Evolutionary conservation across 2,329 filamentous ascomycete genomes (phyloP), one percentile per base, ranked within the genome.

Genomic region (Neonectria punicea): DNA sequence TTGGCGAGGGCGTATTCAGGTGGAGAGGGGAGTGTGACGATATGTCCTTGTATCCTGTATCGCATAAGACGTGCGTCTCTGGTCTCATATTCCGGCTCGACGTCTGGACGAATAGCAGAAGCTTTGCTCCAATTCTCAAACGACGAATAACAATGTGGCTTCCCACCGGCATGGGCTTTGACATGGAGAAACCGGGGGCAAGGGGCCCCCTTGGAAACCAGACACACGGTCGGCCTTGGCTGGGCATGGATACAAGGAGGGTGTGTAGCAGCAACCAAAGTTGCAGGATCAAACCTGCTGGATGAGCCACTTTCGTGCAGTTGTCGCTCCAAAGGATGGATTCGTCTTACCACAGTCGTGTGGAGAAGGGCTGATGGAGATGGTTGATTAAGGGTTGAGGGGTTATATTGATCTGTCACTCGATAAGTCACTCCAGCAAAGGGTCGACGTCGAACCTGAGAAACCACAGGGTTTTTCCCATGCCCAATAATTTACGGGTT

Each of bases 11-110:
- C n/a, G 18, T 34, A 13, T n/a, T 4, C n/a, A 34, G n/a, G 41
- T 61, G 44, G 36, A 61, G 36, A 53, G 34, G 50, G 50, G 34
- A 61, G 22, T 32, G 39, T 44, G 58, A 34, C 18, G 28, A 43
- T 14, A 50, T 61, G 10, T 18, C 25, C 14, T 46, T 50, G 39
- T 30, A n/a, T 62, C 32, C 14, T 9, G 11, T 25, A 34, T 41
- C 41, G 41, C 54, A 34, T 14, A 51, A 34, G n/a, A 41, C n/a
- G 20, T 53, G n/a, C 28, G 46, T 53, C 30, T 18, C 55, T 34
- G 44, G 36, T 32, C 51, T 55, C 50, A 34, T 41, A 61, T 58
- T 22, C 41, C 43, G 44, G 8, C 34, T 54, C 49, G 22, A 14
- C 54, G 44, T 14, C 25, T 51, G 32, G 39, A 43, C 43, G 10